Evolutionary conservation across 116 monocot species (phyloP).

Genomic region (Phalaenopsis hybrid): DNA sequence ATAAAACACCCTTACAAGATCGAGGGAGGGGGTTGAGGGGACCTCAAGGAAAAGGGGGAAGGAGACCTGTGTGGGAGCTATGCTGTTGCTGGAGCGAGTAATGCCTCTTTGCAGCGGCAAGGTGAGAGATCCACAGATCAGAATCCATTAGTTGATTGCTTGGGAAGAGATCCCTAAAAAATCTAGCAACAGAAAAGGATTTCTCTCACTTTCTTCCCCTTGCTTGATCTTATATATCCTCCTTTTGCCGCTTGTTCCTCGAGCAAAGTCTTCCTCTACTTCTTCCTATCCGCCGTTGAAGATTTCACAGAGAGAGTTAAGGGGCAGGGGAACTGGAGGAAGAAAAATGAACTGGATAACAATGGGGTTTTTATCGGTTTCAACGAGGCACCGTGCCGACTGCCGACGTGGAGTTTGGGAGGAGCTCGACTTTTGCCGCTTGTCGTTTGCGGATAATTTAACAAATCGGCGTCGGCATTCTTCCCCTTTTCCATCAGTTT

Average conservation of each 20-base stretch:
- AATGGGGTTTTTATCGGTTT: too few relatives aligned
- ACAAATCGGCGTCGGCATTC: too few relatives aligned
- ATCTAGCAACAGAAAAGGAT: too few relatives aligned
- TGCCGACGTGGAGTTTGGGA: too few relatives aligned
- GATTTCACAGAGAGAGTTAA: neutral
- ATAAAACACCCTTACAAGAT: neutral
- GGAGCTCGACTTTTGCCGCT: too few relatives aligned
- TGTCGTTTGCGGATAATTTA: too few relatives aligned
- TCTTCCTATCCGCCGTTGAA: neutral
- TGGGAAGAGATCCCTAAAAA: neutral
- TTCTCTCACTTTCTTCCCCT: neutral
- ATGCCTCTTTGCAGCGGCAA: conserved; percentile 72
- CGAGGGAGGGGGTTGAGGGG: neutral
- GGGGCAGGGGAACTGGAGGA: neutral
- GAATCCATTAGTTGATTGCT: conserved; percentile 47
- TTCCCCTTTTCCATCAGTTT: too few relatives aligned
- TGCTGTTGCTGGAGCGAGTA: conserved; percentile 48
- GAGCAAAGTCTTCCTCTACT: neutral
- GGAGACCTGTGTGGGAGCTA: conserved; percentile 36
- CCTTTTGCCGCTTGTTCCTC: neutral
- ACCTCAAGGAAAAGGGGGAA: neutral
- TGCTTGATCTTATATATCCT: neutral
- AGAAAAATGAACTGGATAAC: neutral
- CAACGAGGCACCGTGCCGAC: too few relatives aligned
- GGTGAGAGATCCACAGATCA: conserved; percentile 76